Base-by-base conservation (phyloP, 2,329 filamentous ascomycete species). In the Colletotrichum chlorophyti region DNA sequence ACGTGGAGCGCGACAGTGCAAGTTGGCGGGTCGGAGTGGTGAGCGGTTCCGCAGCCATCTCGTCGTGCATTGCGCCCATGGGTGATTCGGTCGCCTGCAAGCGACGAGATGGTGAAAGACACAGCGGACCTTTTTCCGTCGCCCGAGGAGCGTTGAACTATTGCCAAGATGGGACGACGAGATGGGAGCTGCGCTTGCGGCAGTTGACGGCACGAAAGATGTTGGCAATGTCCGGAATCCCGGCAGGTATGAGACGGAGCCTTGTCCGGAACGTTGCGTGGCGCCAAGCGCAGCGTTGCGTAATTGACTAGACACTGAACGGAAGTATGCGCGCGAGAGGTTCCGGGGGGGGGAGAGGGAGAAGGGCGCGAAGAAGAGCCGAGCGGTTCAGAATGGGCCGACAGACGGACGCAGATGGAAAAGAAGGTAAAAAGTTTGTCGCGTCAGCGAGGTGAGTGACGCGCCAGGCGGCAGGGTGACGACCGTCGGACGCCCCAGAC, bases 21-120 rank as follows among this genome's bases (percentile, higher is more conserved):
- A 72, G 65, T 64, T 68, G 67, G 64, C 66, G 67, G 68, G 69
- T 68, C 69, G 71, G 67, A 64, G 64, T 65, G 67, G 70, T 68
- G 68, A 70, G 67, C 58, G 70, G 71, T 64, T 68, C 66, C 47
- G 67, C 59, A 57, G 65, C 62, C 65, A 69, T 67, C 35, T 59
- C 51, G 58, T 52, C 46, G 53, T 53, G 46, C 46, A 58, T 58
- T 35, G 40, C 35, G 58, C 53, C 58, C 53, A 59, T 53, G 53
- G 40, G 40, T 26, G 52, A 60, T 17, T 50, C 43, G 21, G 27
- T 50, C 38, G 52, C 52, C 21, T 38, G 40, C 57, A 50, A 57
- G 26, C 43, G 50, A 54, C 52, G 40, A 57, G 37, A 50, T 43
- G 37, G 52, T 45, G 14, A 38, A 24, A 26, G 29, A 21, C 15